These are phyloP conservation scores for Phytophthora pini DNA, from an alignment of 352 stramenopile genomes.

Conservation along the genomic window DNA sequence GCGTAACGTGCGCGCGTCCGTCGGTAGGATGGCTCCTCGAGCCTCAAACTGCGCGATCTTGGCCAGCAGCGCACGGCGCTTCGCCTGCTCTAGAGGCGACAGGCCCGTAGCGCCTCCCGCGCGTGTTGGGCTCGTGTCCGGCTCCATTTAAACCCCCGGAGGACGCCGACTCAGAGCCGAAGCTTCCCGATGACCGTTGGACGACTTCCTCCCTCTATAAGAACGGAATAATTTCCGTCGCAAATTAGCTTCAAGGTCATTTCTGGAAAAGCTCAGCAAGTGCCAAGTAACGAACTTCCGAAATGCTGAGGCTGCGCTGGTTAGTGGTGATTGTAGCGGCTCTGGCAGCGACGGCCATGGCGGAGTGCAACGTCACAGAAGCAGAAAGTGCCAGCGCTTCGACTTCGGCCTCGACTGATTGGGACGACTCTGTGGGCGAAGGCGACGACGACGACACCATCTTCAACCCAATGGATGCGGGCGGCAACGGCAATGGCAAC, in stretches of 20 bases:
- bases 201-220: neutral
- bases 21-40: conserved; percentile 60
- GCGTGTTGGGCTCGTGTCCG: neutral
- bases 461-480: conserved; percentile 15
- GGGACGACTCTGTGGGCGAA: neutral
- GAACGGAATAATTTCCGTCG: neutral
- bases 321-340: conserved; percentile 2
- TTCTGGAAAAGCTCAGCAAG: conserved; percentile 24
- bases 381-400: conserved; percentile 5
- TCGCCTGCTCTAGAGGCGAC: conserved; percentile 27
- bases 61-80: conserved; percentile 44
- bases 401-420: neutral
- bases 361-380: conserved; percentile 13
- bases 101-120: neutral
- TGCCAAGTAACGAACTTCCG: conserved; percentile 13
- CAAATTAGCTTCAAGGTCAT: conserved; percentile 17
- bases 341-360: neutral
- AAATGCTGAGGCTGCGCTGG: conserved; percentile 18
- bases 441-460: conserved; percentile 1
- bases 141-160: conserved; percentile 17
- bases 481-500: conserved; percentile 3
- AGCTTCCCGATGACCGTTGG: neutral
- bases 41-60: conserved; percentile 66
- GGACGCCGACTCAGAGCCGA: too few species aligned
- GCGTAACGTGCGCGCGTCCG: conserved; percentile 71